Evolutionary conservation across 768 basidiomycete species (phyloP), one percentile per base, ranked within the genome.

Genomic region (Pleurotus ostreatus): DNA sequence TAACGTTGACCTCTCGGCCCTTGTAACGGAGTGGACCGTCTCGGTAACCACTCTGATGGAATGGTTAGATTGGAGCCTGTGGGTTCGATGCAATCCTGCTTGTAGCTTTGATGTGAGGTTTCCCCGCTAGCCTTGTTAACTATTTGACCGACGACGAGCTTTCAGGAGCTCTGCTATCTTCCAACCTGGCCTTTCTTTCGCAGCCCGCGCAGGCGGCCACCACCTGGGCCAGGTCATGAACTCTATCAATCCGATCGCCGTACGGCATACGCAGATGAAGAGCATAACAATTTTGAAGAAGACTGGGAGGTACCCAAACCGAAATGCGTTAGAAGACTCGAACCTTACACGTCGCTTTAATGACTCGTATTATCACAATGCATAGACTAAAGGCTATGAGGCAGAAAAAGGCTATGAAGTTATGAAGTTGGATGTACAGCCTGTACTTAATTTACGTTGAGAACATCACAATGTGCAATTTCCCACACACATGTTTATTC

Each of bases 1-100:
- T 2, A 13, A 18, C 37, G 6, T 16, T 49, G 40, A 18, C 34
- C 3, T 16, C 7, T 8, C 6, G 16, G 20, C 18, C n/a, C 22
- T 71, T 41, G 38, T 67, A n/a, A 18, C 20, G 11, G 34, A 49
- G 4, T 82, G 81, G 81, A 62, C 53, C 6, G 45, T 38, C 18
- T 69, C 73, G 7, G 46, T 78, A 20, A 57, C 67, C 5, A 57
- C 48, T 2, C 60, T 83, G 18, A 78, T 82, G 72, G 45, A 38
- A 0, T 83, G 82, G 81, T 65, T 83, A 0, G 81, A 78, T 57
- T 84, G 82, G 81, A 72, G 66, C 39, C 63, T 71, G 5, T 83
- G 82, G 81, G 60, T 74, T 1, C 77, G 68, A 44, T 83, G 82
- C 49, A 65, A 62, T 2, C 80, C 81, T 23, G 70, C 63, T 0